phyloP scores from a whole-genome alignment of 2,329 filamentous ascomycete species.

The Colletotrichum tofieldiae region DNA sequence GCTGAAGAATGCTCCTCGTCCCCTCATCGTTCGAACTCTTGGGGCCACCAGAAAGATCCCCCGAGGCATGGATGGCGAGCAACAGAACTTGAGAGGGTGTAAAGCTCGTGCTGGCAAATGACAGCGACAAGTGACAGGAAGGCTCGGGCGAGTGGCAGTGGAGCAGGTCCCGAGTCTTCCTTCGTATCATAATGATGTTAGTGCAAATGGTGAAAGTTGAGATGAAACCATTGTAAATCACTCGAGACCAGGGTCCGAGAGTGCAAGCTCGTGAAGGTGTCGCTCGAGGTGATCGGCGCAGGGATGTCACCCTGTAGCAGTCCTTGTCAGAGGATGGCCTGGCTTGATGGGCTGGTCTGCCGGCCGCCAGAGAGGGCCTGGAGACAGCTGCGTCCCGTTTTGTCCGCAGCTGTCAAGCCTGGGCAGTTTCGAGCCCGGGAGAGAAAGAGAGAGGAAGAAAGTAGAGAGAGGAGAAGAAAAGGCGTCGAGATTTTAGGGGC shows the following conservation, averaged over 20 bases:
- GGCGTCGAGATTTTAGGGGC: not conserved
- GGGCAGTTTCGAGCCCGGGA: conserved; percentile 26
- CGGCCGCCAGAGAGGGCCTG: conserved; percentile 21
- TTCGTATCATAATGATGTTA: conserved; percentile 38
- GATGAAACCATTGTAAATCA: conserved; percentile 45
- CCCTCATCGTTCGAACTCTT: conserved; percentile 43
- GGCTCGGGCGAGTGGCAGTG: conserved; percentile 31
- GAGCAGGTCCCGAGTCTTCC: conserved; percentile 30
- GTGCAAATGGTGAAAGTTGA: conserved; percentile 39
- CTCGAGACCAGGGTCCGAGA: conserved; percentile 42
- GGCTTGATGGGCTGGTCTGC: conserved; percentile 30
- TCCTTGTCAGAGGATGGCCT: conserved; percentile 35
- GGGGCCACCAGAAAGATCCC: conserved; percentile 29
- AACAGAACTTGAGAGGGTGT: conserved; percentile 20
- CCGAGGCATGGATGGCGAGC: conserved; percentile 18
- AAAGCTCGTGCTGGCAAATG: conserved; percentile 38
- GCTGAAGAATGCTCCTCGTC: conserved; percentile 36
- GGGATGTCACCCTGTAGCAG: conserved; percentile 36
- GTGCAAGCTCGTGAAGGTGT: conserved; percentile 24
- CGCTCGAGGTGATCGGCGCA: conserved; percentile 41
- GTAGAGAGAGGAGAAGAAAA: not conserved
- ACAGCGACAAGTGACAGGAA: conserved; percentile 45
- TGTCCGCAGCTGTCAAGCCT: not conserved
- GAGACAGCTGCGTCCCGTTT: conserved; percentile 27
- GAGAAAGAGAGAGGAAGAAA: not conserved